A percentile compares a stretch with the other conserved stretches of the same genome.
phyloP scores from a whole-genome alignment of 2,329 filamentous ascomycete species.

The Trichoderma koningii region DNA sequence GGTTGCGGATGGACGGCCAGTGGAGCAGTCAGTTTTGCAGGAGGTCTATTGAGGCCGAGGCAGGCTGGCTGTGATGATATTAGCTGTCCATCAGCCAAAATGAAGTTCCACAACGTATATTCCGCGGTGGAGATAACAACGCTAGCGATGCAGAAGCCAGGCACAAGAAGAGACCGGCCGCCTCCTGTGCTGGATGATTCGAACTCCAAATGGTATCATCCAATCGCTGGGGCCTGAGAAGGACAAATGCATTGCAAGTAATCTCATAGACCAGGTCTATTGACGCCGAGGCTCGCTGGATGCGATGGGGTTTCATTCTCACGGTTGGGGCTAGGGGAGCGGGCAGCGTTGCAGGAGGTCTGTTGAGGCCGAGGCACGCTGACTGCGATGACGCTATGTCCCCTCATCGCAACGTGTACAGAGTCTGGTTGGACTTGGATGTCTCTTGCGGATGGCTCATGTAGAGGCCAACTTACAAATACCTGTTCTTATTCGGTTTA shows the following conservation, averaged over 20 bases:
- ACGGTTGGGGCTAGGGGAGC: neutral
- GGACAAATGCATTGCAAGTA: too few relatives aligned
- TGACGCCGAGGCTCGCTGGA: neutral
- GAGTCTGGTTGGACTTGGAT: neutral
- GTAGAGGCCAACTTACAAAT: too few relatives aligned
- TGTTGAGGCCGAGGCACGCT: neutral
- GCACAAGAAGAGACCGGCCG: too few relatives aligned
- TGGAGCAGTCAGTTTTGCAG: neutral
- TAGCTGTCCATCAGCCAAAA: too few relatives aligned
- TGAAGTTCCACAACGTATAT: too few relatives aligned
- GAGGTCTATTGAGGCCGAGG: neutral
- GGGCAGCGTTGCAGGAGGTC: neutral
- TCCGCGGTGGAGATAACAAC: too few relatives aligned
- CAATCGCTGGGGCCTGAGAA: too few relatives aligned
- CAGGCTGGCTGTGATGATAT: neutral
- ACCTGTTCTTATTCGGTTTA: neutral
- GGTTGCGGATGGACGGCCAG: too few relatives aligned
- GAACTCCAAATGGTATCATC: too few relatives aligned
- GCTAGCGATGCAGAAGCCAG: too few relatives aligned
- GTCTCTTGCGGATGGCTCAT: neutral
- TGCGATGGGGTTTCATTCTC: neutral
- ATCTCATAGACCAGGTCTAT: neutral
- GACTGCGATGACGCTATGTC: neutral
- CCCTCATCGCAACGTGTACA: slow-evolving; percentile 7
- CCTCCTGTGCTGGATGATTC: too few relatives aligned